phyloP scores from a whole-genome alignment of 2,329 filamentous ascomycete genomes.

The Amphichorda felina region DNA sequence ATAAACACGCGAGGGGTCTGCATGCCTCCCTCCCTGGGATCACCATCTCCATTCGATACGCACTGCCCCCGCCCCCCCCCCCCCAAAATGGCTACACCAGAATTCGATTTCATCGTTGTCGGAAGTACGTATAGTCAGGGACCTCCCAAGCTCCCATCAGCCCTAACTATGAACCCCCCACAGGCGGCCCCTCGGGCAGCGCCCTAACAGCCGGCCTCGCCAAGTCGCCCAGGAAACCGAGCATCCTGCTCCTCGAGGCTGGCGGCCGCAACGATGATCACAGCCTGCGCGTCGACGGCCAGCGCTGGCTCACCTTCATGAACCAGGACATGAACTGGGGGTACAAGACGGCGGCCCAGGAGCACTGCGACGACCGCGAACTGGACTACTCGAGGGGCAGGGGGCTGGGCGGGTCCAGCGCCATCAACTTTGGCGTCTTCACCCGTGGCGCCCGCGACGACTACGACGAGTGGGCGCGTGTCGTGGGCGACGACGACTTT shows the following conservation, averaged over 20 bases:
- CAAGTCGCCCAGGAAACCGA: conserved; percentile 29
- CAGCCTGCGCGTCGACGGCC: conserved; percentile 34
- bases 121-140: conserved; percentile 13
- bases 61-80: no score
- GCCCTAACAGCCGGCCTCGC: conserved; percentile 41
- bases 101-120: conserved; percentile 21
- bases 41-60: no score
- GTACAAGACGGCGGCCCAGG: conserved; percentile 36
- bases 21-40: no score
- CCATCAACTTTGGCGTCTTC: conserved; percentile 44
- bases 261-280: conserved; percentile 36
- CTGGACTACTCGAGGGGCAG: conserved; percentile 37
- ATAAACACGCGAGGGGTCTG: no score
- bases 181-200: conserved; percentile 49
- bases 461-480: conserved; percentile 47
- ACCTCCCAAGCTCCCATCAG: not conserved
- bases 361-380: conserved; percentile 26
- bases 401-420: conserved; percentile 37
- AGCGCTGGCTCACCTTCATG: conserved; percentile 40
- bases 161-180: conserved; percentile 4
- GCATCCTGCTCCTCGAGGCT: conserved; percentile 49
- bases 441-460: conserved; percentile 45
- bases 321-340: conserved; percentile 38
- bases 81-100: not conserved
- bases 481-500: conserved; percentile 43